phyloP scores from a whole-genome alignment of 495 filamentous ascomycete genomes.

The Hypoxylon cercidicola region DNA sequence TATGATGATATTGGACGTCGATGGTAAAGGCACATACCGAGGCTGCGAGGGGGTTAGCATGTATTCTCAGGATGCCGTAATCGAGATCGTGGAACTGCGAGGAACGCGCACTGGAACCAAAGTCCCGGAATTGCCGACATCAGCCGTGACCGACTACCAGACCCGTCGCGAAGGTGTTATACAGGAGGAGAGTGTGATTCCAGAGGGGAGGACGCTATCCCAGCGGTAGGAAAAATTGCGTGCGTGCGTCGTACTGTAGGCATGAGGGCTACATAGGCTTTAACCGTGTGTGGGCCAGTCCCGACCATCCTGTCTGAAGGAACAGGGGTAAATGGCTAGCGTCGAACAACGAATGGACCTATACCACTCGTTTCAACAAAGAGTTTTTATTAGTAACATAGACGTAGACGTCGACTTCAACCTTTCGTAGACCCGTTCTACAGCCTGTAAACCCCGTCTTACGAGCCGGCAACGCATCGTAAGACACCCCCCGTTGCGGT shows the following conservation, averaged over 20 bases:
- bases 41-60: slow-evolving; percentile 29
- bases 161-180: slow-evolving; percentile 22
- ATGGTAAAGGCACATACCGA: slow-evolving; percentile 23
- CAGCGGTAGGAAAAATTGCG: slow-evolving; percentile 49
- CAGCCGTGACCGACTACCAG: slow-evolving; percentile 33
- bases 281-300: slow-evolving; percentile 42
- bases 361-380: slow-evolving; percentile 32
- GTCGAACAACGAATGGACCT: slow-evolving; percentile 41
- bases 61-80: background rate
- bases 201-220: slow-evolving; percentile 40
- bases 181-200: slow-evolving; percentile 34
- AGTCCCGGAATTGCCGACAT: slow-evolving; percentile 35
- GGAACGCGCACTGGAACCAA: slow-evolving; percentile 25
- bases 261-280: slow-evolving; percentile 35
- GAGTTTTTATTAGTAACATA: slow-evolving; percentile 38
- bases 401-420: slow-evolving; percentile 30
- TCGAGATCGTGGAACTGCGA: slow-evolving; percentile 31
- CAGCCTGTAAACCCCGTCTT: slow-evolving; percentile 7
- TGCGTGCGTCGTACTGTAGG: slow-evolving; percentile 41
- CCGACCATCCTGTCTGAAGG: slow-evolving; percentile 39
- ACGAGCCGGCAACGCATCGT: slow-evolving; percentile 11
- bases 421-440: slow-evolving; percentile 9
- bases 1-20: slow-evolving; percentile 23
- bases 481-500: slow-evolving; percentile 11
- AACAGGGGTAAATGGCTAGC: slow-evolving; percentile 40